Base-by-base conservation (phyloP, 306 rosid species). In the Castanea mollissima region DNA sequence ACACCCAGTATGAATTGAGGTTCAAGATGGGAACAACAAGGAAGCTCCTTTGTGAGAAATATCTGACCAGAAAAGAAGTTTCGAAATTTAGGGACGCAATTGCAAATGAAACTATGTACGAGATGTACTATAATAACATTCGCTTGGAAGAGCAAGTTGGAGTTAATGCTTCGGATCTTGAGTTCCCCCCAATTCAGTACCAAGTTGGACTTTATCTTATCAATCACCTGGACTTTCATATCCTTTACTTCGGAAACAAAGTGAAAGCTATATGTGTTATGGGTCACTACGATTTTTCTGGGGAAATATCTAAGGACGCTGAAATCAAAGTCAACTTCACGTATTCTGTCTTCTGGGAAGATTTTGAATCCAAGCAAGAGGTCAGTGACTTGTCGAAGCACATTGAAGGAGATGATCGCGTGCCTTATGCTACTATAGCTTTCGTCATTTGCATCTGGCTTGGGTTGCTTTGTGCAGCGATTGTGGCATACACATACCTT, bases 1-100 rank as follows among this genome's bases (percentile, higher is more conserved):
- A 75, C 71, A 81, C 84, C 20, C 46, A 20, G 14, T 81, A 81
- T 70, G 73, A 69, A 52, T 46, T 80, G 70, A 74, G 56, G 25
- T 68, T 80, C 71, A 46, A 14, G 75, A 34, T 74, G 44, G 64
- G 52, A n/a, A 55, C n/a, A 0, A 1, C 0, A 0, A 51, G 21
- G 4, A 69, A 49, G 14, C 11, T 51, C 15, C 65, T 81, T 11
- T 81, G 84, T 64, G 5, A 57, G 64, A 75, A 81, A 31, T 10
- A 75, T 57, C 15, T 75, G 58, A 69, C 71, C 1, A 7, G 31
- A 69, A 76, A 75, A 12, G 84, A 81, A 31, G 75, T 75, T 14
- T 57, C 11, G 15, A 75, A 46, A 18, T 75, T 75, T 60, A 44
- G 21, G 46, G 57, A 8, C 20, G 55, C 76, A 4, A 63, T 81